A percentile compares a stretch with the other conserved stretches of the same genome.
Conservation (phyloP, 2,329 filamentous ascomycete genomes). For the Clonostachys chloroleuca region DNA sequence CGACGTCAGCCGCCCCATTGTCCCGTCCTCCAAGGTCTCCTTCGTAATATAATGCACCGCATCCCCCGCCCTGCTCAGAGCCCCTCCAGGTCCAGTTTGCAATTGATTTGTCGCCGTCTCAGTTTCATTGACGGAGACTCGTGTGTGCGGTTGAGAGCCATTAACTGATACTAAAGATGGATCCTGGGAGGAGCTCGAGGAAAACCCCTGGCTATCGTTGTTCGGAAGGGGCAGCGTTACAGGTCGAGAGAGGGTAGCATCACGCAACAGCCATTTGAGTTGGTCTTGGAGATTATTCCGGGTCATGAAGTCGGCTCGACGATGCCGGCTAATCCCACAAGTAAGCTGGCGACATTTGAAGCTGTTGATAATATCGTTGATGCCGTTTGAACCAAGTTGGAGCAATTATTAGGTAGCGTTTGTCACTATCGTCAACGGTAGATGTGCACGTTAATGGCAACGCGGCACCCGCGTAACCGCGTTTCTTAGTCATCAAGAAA, state of each 20-base stretch:
- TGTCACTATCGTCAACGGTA: too few relatives aligned
- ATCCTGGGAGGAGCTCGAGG: too few relatives aligned
- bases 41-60: slow-evolving; percentile 4
- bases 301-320: slow-evolving; percentile 49
- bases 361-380: too few relatives aligned
- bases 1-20: slow-evolving; percentile 40
- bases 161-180: slow-evolving; percentile 8
- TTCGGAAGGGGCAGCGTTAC: slow-evolving; percentile 30
- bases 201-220: slow-evolving; percentile 9
- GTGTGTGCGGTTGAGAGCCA: slow-evolving; percentile 16
- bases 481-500: too few relatives aligned
- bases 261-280: slow-evolving; percentile 51
- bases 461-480: too few relatives aligned
- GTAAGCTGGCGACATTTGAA: too few relatives aligned
- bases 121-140: slow-evolving; percentile 1
- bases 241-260: slow-evolving; percentile 34
- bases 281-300: slow-evolving; percentile 56
- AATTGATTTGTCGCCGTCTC: not conserved
- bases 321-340: slow-evolving; percentile 7
- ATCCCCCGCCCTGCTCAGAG: not conserved
- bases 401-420: too few relatives aligned
- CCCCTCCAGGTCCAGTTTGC: not conserved
- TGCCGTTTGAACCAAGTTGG: too few relatives aligned
- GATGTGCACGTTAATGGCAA: too few relatives aligned
- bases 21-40: slow-evolving; percentile 18